Evolutionary conservation across 108 stramenopile species (phyloP).

Genomic region (Aurantiochytrium sp.): DNA sequence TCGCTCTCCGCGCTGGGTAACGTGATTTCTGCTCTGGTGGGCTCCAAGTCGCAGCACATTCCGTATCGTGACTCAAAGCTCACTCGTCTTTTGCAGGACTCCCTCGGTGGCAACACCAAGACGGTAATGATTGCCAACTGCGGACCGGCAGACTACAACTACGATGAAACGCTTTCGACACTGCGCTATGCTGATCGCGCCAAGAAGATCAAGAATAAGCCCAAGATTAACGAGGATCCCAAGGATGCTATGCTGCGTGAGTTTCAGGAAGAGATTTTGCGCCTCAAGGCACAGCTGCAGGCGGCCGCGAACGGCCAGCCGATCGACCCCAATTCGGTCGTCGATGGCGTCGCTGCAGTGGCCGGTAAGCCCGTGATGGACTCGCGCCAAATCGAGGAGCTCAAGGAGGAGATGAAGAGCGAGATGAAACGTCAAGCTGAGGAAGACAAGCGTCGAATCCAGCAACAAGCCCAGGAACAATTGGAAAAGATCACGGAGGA

Average conservation of each 20-base stretch:
- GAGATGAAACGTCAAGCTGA: slow-evolving; percentile 38
- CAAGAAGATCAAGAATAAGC: slow-evolving; percentile 98
- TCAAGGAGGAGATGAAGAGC: slow-evolving; percentile 31
- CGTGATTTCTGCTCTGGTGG: slow-evolving; percentile 90
- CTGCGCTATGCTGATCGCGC: slow-evolving; percentile 95
- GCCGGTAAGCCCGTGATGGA: slow-evolving; percentile 23
- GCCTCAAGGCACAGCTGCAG: slow-evolving; percentile 31
- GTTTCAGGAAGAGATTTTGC: slow-evolving; percentile 67
- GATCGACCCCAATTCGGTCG: background rate
- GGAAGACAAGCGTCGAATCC: slow-evolving; percentile 39
- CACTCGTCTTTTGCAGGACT: slow-evolving; percentile 93
- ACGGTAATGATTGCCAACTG: slow-evolving; percentile 90
- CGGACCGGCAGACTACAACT: slow-evolving; percentile 93
- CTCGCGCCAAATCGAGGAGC: slow-evolving; percentile 24
- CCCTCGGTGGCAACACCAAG: slow-evolving; percentile 82
- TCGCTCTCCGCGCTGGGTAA: slow-evolving; percentile 57
- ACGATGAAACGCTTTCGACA: slow-evolving; percentile 95
- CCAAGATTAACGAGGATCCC: slow-evolving; percentile 92
- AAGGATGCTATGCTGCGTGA: slow-evolving; percentile 88
- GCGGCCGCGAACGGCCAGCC: background rate
- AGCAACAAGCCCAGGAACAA: slow-evolving; percentile 47
- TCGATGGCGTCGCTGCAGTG: background rate
- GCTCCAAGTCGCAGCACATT: slow-evolving; percentile 82
- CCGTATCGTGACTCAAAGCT: slow-evolving; percentile 98
- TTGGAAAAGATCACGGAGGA: slow-evolving; percentile 45